Conservation (phyloP, 257 asterid genomes). For the Gynochthodes officinalis region DNA sequence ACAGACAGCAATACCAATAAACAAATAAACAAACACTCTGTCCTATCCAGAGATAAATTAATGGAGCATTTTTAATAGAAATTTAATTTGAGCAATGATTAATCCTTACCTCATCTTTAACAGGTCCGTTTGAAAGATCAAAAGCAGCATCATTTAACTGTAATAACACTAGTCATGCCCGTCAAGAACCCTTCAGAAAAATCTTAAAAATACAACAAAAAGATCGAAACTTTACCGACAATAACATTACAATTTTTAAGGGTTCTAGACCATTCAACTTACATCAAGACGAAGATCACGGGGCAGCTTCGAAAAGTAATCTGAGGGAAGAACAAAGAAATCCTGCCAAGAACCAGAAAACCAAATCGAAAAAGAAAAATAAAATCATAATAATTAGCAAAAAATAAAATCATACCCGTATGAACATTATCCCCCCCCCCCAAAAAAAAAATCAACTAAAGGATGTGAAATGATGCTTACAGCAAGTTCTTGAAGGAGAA, state of each 20-base stretch:
- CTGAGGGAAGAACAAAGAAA: constrained; percentile 69
- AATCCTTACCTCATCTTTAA: constrained; percentile 70
- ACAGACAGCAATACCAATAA: neutral
- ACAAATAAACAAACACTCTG: too few species aligned
- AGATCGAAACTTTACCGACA: neutral
- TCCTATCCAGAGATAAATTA: neutral
- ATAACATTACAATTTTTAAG: neutral
- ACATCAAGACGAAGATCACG: constrained; percentile 94
- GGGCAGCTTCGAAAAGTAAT: constrained; percentile 72
- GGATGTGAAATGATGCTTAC: constrained; percentile 32
- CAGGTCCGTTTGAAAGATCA: constrained; percentile 90
- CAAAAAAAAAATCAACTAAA: neutral
- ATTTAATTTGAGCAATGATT: neutral
- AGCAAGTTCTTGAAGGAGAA: constrained; percentile 66
- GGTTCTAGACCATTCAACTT: constrained; percentile 26
- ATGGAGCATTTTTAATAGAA: too few species aligned
- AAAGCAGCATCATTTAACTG: constrained; percentile 97
- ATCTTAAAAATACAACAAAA: neutral
- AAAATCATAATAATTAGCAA: neutral
- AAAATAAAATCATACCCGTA: neutral
- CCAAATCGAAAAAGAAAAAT: neutral
- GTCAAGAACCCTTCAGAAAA: neutral
- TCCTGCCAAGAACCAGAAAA: constrained; percentile 42
- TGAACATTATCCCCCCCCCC: neutral
- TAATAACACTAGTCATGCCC: constrained; percentile 24